Percentiles rank a stretch among this genome's conserved stretches.
Evolutionary conservation across 768 basidiomycete genomes (phyloP).

Genomic region (Russula sp.): DNA sequence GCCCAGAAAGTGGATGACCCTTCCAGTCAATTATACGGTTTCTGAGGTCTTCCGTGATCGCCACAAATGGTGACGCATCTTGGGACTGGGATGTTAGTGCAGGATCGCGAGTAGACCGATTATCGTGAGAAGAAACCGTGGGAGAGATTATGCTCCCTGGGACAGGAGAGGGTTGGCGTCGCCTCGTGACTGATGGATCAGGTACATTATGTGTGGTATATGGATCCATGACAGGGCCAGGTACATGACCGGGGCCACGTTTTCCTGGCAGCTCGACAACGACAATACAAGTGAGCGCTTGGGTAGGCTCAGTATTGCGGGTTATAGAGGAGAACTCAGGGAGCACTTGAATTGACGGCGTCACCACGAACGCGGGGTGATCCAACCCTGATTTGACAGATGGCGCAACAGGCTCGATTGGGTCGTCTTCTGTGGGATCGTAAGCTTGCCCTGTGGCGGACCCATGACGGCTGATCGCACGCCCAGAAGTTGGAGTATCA

Average conservation of each 20-base stretch:
- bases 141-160: constrained; percentile 25
- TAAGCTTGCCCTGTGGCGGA: constrained; percentile 16
- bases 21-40: constrained; percentile 95
- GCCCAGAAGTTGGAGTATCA: constrained; percentile 41
- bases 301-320: constrained; percentile 58
- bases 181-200: constrained; percentile 22
- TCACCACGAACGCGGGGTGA: constrained; percentile 67
- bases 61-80: constrained; percentile 68
- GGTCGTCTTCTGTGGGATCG: constrained; percentile 83
- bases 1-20: constrained; percentile 81
- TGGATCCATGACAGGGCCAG: constrained; percentile 37
- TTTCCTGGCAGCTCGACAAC: constrained; percentile 87
- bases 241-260: constrained; percentile 33
- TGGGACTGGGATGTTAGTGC: constrained; percentile 18
- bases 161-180: constrained; percentile 28
- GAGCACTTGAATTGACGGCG: constrained; percentile 89
- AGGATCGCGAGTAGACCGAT: constrained; percentile 7
- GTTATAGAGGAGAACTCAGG: constrained; percentile 84
- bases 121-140: constrained; percentile 12
- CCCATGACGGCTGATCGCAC: constrained; percentile 27
- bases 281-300: constrained; percentile 90
- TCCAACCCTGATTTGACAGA: constrained; percentile 40
- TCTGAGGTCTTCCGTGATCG: constrained; percentile 83
- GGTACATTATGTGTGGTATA: constrained; percentile 27
- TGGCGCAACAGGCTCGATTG: constrained; percentile 48